Base-by-base conservation (phyloP, 2,329 filamentous ascomycete species). In the Diaporthe aspalathi region DNA sequence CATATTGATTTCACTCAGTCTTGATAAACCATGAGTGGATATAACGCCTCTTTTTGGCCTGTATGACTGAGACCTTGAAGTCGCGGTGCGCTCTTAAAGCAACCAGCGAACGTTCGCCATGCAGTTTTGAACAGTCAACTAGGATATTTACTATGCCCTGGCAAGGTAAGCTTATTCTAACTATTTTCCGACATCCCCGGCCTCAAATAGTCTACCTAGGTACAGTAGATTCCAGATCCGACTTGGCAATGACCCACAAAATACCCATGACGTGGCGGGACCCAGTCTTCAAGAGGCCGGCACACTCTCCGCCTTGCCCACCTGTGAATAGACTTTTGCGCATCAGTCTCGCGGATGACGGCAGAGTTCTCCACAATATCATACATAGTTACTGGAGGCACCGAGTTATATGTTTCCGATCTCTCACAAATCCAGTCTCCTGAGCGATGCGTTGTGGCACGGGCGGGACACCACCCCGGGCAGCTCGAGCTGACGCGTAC, bases 401-500 rank as follows among this genome's bases (percentile, higher is more conserved):
- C 4, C 8, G 38, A 60, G 38, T 60, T 27, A 60, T 60, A 35
- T 20, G 56, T 43, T 27, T 5, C 4, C 38, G 14, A 60, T 8
- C 22, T 60, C 22, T 60, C 56, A 43, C 38, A 7, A 45, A 20
- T 20, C 3, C 12, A 2, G 35, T 27, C 38, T 22, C 56, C 56
- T 60, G 38, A 60, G 38, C 14, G 22, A 20, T 17, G 38, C 38
- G 22, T 60, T 45, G 35, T 43, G 56, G 22, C 43, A 7, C 56
- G 22, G 56, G 56, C 38, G 20, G n/a, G 56, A 60, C 38, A 38
- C 16, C 14, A 35, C 56, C 56, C 3, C n/a, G 52, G 56, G 22
- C 35, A 24, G 56, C 43, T 45, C 35, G 56, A 45, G 56, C 56
- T 60, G 56, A 60, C 56, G 56, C 56, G 56, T 60, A 60, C 56